Evolutionary conservation across 164 flowering plant species (phyloP).

Genomic region (Piper betle): DNA sequence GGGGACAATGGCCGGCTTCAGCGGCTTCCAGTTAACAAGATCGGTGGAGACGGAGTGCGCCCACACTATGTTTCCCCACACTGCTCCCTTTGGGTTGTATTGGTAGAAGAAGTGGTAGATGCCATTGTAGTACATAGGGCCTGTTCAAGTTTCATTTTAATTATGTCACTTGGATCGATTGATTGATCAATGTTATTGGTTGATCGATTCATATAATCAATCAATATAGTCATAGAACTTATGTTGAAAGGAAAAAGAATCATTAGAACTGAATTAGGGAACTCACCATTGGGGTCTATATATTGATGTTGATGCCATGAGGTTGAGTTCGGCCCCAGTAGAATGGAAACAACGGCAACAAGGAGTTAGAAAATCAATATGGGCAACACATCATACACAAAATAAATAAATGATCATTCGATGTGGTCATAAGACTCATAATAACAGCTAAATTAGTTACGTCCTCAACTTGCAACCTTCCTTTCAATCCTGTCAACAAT

Average conservation of each 20-base stretch:
- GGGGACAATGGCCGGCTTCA: slow-evolving; percentile 25
- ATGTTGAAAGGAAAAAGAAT: no score
- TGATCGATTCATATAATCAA: no score
- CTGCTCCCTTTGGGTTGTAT: no score
- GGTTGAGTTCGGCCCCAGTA: not conserved
- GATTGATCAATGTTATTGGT: no score
- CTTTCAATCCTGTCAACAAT: no score
- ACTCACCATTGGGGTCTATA: not conserved
- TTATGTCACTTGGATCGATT: no score
- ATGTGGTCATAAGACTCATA: no score
- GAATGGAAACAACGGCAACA: not conserved
- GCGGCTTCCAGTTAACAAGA: slow-evolving; percentile 34
- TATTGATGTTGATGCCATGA: not conserved
- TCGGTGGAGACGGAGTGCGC: slow-evolving; percentile 41
- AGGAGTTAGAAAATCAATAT: not conserved
- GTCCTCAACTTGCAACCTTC: no score
- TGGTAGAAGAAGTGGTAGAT: slow-evolving; percentile 28
- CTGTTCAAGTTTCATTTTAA: slow-evolving; percentile 5
- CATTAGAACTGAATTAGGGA: not conserved
- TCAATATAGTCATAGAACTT: no score
- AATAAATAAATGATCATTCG: no score
- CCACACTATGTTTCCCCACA: slow-evolving; percentile 43
- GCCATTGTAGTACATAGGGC: slow-evolving; percentile 26
- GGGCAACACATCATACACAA: no score
- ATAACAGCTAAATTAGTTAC: no score